Conservation (phyloP, 169 alveolate genomes). For the Perkinsus olseni region DNA sequence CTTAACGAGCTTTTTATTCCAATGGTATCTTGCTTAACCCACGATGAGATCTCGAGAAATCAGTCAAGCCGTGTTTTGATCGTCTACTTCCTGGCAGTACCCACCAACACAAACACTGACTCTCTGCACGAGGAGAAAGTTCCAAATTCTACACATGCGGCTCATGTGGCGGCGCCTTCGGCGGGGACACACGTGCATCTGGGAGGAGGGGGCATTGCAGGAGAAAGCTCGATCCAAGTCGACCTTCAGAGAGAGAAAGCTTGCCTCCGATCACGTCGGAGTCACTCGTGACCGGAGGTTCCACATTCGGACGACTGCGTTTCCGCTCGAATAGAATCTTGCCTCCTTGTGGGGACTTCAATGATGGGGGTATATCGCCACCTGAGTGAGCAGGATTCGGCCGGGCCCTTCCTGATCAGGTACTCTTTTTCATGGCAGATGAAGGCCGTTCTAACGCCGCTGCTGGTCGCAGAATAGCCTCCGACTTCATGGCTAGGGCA, state of each 20-base stretch:
- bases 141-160: not conserved
- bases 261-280: not conserved
- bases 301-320: not conserved
- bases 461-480: not conserved
- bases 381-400: not conserved
- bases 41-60: too few species aligned
- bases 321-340: not conserved
- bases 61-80: too few species aligned
- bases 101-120: too few species aligned
- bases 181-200: not conserved
- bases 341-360: not conserved
- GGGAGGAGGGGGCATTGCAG: not conserved
- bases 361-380: not conserved
- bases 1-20: too few species aligned
- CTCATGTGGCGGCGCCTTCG: not conserved
- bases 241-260: not conserved
- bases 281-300: not conserved
- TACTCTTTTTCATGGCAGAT: not conserved
- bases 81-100: too few species aligned
- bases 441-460: not conserved
- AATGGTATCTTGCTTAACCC: too few species aligned
- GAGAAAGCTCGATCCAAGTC: not conserved
- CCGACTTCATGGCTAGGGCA: not conserved
- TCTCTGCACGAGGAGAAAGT: too few species aligned
- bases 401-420: not conserved